Base-by-base conservation (phyloP, 2,329 filamentous ascomycete species). In the Stemphylium lycopersici region DNA sequence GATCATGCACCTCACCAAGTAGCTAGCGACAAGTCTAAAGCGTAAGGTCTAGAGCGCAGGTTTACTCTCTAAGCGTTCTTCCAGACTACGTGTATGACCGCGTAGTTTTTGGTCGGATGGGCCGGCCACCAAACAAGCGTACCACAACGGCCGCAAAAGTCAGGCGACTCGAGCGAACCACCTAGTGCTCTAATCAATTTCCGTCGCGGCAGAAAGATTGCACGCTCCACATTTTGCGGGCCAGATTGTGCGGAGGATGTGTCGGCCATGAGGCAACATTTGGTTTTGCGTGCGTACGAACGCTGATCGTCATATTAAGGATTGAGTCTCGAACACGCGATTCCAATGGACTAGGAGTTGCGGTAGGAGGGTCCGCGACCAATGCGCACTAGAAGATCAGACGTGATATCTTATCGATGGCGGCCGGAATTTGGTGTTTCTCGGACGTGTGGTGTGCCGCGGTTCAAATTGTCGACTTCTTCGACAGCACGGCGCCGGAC, bases 241-340 rank as follows among this genome's bases (percentile, higher is more conserved):
- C 49, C 49, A 52, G 49, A 52, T 48, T 10, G 32, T 20, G 43
- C 39, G 49, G 49, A 52, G 24, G 33, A 52, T 41, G 45, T 46
- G 32, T 52, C 26, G 22, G 22, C n/a, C 20, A 18, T 37, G 31
- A 41, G 49, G 37, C 43, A 11, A 24, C 20, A 34, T 33, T 34
- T 32, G 29, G 31, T 15, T 37, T 26, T 40, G 36, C 18, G 20
- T 22, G 31, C 34, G 36, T 52, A 24, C 31, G 37, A 26, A 33
- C 31, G 49, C 43, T 40, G 49, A 52, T 52, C 49, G 12, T 52
- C 49, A 52, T 52, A 52, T 45, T 48, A 52, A 36, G 31, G 38
- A 24, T 13, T 12, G 46, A 37, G 49, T 39, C 37, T 40, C 49
- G 49, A 52, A 48, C 43, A 11, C 8, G 42, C 34, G 18, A n/a